phyloP scores from a whole-genome alignment of 441 rosid genomes.

The Croton laevigatus region DNA sequence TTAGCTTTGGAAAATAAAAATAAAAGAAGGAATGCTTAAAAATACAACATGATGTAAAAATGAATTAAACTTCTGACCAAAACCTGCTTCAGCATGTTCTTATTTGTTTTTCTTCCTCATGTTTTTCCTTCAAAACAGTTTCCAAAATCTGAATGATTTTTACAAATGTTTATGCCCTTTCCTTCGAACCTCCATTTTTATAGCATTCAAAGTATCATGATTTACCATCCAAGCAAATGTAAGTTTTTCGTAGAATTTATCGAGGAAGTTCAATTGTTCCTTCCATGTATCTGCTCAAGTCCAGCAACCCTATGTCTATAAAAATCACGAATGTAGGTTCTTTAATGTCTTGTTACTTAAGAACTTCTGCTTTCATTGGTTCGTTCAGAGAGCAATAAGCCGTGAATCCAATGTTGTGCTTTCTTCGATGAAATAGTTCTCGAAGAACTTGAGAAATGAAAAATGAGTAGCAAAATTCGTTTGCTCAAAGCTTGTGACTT shows the following conservation, averaged over 20 bases:
- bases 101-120: too few relatives aligned
- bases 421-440: slow-evolving; percentile 49
- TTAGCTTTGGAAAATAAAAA: too few relatives aligned
- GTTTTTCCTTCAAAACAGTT: slow-evolving; percentile 50
- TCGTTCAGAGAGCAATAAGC: slow-evolving; percentile 38
- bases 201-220: slow-evolving; percentile 67
- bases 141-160: slow-evolving; percentile 89
- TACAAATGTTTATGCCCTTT: slow-evolving; percentile 83
- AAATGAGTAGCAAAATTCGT: too few relatives aligned
- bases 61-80: too few relatives aligned
- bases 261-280: slow-evolving; percentile 82
- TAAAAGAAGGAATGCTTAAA: too few relatives aligned
- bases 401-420: slow-evolving; percentile 36
- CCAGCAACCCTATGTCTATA: slow-evolving; percentile 76
- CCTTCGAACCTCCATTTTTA: slow-evolving; percentile 71
- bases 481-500: background rate
- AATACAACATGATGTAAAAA: too few relatives aligned
- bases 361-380: slow-evolving; percentile 45
- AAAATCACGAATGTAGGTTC: slow-evolving; percentile 56
- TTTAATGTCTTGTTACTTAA: slow-evolving; percentile 33
- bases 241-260: slow-evolving; percentile 55
- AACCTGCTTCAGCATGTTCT: too few relatives aligned
- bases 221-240: slow-evolving; percentile 88
- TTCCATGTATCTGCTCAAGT: slow-evolving; percentile 91
- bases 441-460: slow-evolving; percentile 66